A percentile compares a stretch with the other conserved stretches of the same genome.
These are phyloP conservation scores for Pyracantha coccinea DNA, from an alignment of 331 rosid species.

Conservation along the genomic window DNA sequence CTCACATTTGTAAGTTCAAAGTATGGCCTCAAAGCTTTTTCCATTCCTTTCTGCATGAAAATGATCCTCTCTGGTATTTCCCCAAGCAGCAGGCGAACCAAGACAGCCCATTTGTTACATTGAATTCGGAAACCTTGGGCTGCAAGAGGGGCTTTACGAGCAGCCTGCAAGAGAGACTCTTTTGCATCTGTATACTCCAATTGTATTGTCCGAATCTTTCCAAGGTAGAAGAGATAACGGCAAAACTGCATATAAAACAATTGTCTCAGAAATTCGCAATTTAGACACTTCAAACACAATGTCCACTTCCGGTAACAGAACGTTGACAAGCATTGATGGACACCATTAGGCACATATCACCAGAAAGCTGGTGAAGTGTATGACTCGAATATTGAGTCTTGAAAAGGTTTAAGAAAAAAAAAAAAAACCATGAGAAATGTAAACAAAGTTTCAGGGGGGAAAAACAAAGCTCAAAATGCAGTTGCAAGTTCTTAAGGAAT, in stretches of 20 bases:
- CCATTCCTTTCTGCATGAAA: constrained; percentile 1
- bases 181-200: constrained; percentile 4
- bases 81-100: background rate
- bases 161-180: background rate
- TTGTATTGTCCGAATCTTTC: constrained; percentile 6
- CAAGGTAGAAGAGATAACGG: constrained; percentile 1
- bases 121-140: constrained; percentile 3
- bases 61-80: background rate
- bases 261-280: background rate
- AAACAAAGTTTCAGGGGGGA: background rate
- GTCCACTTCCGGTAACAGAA: background rate
- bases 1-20: background rate
- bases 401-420: background rate
- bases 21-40: constrained; percentile 3
- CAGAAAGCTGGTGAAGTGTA: background rate
- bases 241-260: background rate
- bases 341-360: background rate
- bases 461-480: background rate
- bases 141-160: background rate
- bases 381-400: background rate
- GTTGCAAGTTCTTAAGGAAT: background rate
- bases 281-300: background rate
- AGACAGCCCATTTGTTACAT: constrained; percentile 1
- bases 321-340: background rate
- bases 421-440: background rate